Base-by-base conservation (phyloP, 805 yeast genomes). In the Myxozyma mucilagina region DNA sequence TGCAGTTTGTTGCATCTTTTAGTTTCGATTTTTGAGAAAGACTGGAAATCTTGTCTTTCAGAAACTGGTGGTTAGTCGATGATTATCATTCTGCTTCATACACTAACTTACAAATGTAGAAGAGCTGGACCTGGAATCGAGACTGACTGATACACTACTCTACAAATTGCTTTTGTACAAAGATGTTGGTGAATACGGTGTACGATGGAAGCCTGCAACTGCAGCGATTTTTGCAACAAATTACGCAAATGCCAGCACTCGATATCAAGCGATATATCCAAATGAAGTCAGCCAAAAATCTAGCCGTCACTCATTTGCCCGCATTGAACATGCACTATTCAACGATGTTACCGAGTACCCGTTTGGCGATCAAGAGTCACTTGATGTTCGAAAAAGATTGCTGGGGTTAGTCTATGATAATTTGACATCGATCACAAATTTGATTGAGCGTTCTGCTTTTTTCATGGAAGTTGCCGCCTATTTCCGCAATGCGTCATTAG, bases 201-300 rank as follows among this genome's bases (percentile, higher is more conserved):
- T 53, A 11, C 49, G 47, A 4, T 63, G 67, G 67, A 60, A 57
- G 35, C 18, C 43, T 7, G 65, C 66, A 9, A 9, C 61, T 16
- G 18, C 60, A 5, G 59, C 67, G 7, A 44, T 63, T 11, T 57
- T 63, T 35, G 43, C 67, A 1, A 43, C 36, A 7, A 52, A 52
- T 36, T 14, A 35, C 7, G 48, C 18, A 8, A 47, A 31, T 2
- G 64, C 56, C 31, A 42, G 53, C 35, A 13, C 16, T 18, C 54
- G 36, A 31, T 59, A 55, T 39, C 41, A 36, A 18, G 54, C 58
- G n/a, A 48, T 59, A 2, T 62, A 56, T 34, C 13, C 55, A 10
- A 45, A 53, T 18, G 67, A 63, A 53, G 66, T 63, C 16, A 35
- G 16, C 16, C 41, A 34, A 47, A 59, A 56, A 42, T 24, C 41